Base-by-base conservation (phyloP, 495 filamentous ascomycete genomes). In the Bryoglossum gracile region DNA sequence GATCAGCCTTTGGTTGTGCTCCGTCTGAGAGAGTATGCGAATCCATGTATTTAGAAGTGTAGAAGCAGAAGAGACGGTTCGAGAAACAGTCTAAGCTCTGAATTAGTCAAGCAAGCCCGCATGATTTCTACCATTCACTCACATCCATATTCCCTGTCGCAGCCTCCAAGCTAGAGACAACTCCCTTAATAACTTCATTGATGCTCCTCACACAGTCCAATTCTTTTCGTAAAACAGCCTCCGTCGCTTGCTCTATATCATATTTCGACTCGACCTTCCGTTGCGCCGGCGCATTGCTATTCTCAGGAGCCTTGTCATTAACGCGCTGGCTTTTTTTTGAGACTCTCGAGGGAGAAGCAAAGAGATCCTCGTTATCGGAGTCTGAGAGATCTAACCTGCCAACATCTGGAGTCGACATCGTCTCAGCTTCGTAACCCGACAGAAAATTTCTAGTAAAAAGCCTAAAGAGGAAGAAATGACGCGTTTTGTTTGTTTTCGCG, bases 31-130 rank as follows among this genome's bases (percentile, higher is more conserved):
- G 3, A 98, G 77, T 53, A 97, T 96, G 47, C 89, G 82, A 35
- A 89, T 94, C 89, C 89, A 98, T 21, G 92, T 92, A 56, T 90
- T 88, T 28, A 98, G 77, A n/a, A 98, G 78, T 0, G 87, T 88
- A 28, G 89, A 90, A n/a, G 91, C 88, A 36, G 86, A 89, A 43
- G 76, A 70, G 21, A 96, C 86, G 3, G 92, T 96, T 43, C 76
- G 74, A 34, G 85, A 86, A 10, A 98, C 89, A 10, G 86, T 92
- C 84, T 92, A 52, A 9, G 28, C 5, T 17, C n/a, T 11, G 33
- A n/a, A 43, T 3, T 33, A 35, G 26, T 26, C n/a, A 21, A 22
- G 17, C 4, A 39, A 14, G 11, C 26, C 14, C 17, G 2, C 36
- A 5, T 23, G 26, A 18, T 2, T 41, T 14, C 11, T 26, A 18